Evolutionary conservation across 805 yeast genomes (phyloP).

Genomic region (Teunomyces tritomae): DNA sequence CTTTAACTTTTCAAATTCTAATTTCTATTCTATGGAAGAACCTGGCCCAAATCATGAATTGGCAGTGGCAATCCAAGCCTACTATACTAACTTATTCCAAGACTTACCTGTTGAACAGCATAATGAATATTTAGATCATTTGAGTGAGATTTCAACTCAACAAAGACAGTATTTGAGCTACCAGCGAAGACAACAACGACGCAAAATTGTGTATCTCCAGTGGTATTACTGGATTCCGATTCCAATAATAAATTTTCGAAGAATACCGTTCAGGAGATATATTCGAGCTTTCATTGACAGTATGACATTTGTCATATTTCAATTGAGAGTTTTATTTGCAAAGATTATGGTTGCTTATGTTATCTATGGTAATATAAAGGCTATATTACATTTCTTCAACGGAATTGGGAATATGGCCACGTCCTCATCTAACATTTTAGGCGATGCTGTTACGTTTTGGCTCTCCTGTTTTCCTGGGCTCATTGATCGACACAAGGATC

Average conservation of each 20-base stretch:
- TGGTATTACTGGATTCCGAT: neutral
- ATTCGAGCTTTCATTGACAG: neutral
- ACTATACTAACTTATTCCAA: neutral
- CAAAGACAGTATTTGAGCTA: neutral
- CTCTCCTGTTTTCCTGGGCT: neutral
- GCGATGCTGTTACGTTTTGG: neutral
- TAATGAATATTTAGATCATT: neutral
- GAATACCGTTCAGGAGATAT: neutral
- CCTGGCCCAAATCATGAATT: neutral
- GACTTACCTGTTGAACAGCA: neutral
- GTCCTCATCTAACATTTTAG: neutral
- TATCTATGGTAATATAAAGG: neutral
- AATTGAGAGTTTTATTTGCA: neutral
- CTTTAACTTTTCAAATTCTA: too few relatives aligned
- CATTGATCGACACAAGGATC: neutral
- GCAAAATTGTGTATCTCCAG: neutral
- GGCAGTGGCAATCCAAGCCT: neutral
- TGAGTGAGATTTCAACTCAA: neutral
- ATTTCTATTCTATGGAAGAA: neutral
- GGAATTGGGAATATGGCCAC: neutral
- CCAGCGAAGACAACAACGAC: neutral
- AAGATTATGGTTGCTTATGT: neutral
- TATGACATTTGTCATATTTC: neutral
- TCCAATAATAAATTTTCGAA: neutral
- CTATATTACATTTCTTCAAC: neutral